Evolutionary conservation across 2,329 filamentous ascomycete genomes (phyloP).

Genomic region (Diaporthe nobilis): DNA sequence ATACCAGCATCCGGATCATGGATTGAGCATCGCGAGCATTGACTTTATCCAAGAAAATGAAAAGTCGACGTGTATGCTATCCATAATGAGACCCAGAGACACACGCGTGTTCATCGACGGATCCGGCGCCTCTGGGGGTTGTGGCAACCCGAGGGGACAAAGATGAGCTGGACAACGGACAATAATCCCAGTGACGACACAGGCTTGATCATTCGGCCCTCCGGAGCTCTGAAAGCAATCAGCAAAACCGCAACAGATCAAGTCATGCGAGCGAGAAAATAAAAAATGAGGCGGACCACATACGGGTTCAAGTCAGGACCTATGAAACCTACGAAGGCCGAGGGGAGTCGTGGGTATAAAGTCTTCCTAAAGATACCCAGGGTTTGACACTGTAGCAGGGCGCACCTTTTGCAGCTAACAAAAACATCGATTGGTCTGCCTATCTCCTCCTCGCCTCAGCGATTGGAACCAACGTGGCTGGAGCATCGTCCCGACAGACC

Average conservation of each 20-base stretch:
- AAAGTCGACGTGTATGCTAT: background rate
- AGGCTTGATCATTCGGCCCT: background rate
- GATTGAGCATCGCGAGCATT: background rate
- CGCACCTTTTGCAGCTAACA: background rate
- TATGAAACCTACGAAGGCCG: background rate
- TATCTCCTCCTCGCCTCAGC: background rate
- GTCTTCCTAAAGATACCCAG: background rate
- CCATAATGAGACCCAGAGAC: background rate
- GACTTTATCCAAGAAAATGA: background rate
- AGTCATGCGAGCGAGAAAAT: background rate
- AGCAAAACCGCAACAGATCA: background rate
- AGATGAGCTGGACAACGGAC: background rate
- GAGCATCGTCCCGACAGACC: background rate
- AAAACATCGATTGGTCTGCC: background rate
- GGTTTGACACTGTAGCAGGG: background rate
- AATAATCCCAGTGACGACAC: background rate
- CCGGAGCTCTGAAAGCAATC: background rate
- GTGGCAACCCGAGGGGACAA: background rate
- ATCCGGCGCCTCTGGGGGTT: conserved; percentile 1
- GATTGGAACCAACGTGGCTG: background rate
- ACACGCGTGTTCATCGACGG: background rate
- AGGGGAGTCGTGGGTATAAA: background rate
- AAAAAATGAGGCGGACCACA: background rate
- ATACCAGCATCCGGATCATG: too few relatives aligned
- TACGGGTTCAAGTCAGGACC: too few relatives aligned